Evolutionary conservation across 106 monocot species (phyloP).

Genomic region (Acorus calamus): DNA sequence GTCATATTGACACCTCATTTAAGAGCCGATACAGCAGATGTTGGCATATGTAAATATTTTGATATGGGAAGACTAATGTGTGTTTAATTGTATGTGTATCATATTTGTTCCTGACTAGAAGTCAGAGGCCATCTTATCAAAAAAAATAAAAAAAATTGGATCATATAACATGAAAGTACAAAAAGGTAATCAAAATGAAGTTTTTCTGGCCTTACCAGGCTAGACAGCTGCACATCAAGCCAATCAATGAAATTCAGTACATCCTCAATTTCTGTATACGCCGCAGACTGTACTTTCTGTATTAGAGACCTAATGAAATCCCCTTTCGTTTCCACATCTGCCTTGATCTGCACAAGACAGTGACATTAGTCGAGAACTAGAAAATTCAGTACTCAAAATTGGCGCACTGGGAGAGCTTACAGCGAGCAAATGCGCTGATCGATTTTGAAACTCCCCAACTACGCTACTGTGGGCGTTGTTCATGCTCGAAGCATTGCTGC

Average conservation of each 20-base stretch:
- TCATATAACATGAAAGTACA: too few species aligned
- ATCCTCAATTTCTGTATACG: constrained; percentile 52
- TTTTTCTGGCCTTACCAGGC: constrained; percentile 34
- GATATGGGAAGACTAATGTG: too few species aligned
- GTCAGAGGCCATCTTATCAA: background rate
- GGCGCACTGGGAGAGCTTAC: constrained; percentile 15
- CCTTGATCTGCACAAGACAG: constrained; percentile 46
- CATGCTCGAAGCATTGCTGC: constrained; percentile 9
- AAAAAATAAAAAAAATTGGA: background rate
- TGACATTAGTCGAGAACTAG: background rate
- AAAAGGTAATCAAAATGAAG: too few species aligned
- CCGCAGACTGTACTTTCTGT: constrained; percentile 41
- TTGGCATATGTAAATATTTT: too few species aligned
- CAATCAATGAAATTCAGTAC: constrained; percentile 67
- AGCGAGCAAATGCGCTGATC: constrained; percentile 68
- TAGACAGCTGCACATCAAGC: constrained; percentile 77
- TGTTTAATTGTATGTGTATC: too few species aligned
- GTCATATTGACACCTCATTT: too few species aligned
- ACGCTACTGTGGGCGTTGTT: constrained; percentile 51
- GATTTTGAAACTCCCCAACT: constrained; percentile 83
- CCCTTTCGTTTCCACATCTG: constrained; percentile 78
- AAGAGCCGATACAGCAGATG: too few species aligned
- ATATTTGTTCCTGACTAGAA: too few species aligned
- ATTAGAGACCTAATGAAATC: constrained; percentile 62
- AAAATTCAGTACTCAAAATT: background rate